Base-by-base conservation (phyloP, 2,329 filamentous ascomycete species). In the Whalleya microplaca region DNA sequence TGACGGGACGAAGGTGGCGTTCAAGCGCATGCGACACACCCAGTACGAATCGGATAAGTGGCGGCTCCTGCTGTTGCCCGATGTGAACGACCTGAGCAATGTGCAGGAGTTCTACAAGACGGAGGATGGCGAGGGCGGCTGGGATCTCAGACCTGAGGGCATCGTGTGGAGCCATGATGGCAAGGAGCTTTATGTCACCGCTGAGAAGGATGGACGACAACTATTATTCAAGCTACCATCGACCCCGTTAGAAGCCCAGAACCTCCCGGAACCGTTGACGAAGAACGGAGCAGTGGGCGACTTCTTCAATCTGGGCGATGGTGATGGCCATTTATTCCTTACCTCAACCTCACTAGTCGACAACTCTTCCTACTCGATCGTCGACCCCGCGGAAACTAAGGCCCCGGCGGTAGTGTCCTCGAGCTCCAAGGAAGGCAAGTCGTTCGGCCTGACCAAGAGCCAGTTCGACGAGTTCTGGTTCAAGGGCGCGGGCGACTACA, bases 11-110 rank as follows among this genome's bases (percentile, higher is more conserved):
- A 82, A 83, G 57, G 78, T 94, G 21, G 91, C 85, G 1, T 96
- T 96, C 71, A 80, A 91, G 27, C 85, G 90, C 59, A 96, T 96
- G 92, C 82, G 84, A 61, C 82, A 82, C 53, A 80, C 84, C 49
- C 85, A 88, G 56, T 96, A 96, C 70, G 92, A 97, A 73, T 84
- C 88, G 16, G 92, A 96, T 75, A 89, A 89, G 71, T 82, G 88
- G 44, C 82, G 86, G 44, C 76, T 92, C 3, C 75, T 92, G 59
- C 74, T 91, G 2, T 72, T 91, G 6, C 81, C 84, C 1, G 81
- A 91, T 64, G 76, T 90, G 47, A 72, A 71, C 14, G 80, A 86
- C 57, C 73, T 86, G 9, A 76, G 76, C 56, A 81, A 82, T 56
- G 81, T 86, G 12, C 78, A 85, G 59, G 84, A 88, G 65, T 86